phyloP scores from a whole-genome alignment of 2,329 filamentous ascomycete species.

The Colletotrichum sp. region DNA sequence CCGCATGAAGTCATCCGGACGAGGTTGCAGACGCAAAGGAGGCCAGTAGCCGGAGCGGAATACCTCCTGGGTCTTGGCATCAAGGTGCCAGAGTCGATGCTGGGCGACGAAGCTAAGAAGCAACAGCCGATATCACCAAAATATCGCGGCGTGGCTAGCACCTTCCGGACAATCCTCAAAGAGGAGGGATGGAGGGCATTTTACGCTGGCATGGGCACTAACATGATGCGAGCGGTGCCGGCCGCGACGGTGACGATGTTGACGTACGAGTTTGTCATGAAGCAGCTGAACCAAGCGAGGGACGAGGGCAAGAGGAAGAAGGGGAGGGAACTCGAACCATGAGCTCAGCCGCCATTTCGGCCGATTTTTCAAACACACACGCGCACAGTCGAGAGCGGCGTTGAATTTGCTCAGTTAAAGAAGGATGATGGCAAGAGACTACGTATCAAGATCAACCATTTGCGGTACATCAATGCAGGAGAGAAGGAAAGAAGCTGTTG shows the following conservation, averaged over 20 bases:
- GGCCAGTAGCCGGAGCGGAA: slow-evolving; percentile 63
- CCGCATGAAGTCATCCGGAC: slow-evolving; percentile 97
- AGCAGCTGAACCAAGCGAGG: slow-evolving; percentile 50
- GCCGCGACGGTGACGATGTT: slow-evolving; percentile 97
- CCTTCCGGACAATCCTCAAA: slow-evolving; percentile 80
- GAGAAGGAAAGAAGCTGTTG: slow-evolving; percentile 8
- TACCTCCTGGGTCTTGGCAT: slow-evolving; percentile 56
- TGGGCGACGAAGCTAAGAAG: slow-evolving; percentile 36
- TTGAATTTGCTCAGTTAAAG: slow-evolving; percentile 22
- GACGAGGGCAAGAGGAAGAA: slow-evolving; percentile 41
- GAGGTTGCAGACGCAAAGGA: slow-evolving; percentile 89
- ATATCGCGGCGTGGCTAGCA: slow-evolving; percentile 82
- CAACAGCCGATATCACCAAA: slow-evolving; percentile 44
- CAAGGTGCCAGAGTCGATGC: slow-evolving; percentile 45
- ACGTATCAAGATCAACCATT: background rate
- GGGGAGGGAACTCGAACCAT: slow-evolving; percentile 7
- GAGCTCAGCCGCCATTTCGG: background rate
- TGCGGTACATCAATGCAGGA: background rate
- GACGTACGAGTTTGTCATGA: slow-evolving; percentile 85
- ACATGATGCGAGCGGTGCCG: slow-evolving; percentile 94
- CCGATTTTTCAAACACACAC: background rate
- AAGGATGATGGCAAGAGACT: background rate
- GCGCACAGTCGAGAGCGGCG: background rate
- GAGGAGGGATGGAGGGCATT: slow-evolving; percentile 98
- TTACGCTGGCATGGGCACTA: slow-evolving; percentile 96